phyloP scores from a whole-genome alignment of 2,329 filamentous ascomycete species.

The Talaromyces pinophilus region DNA sequence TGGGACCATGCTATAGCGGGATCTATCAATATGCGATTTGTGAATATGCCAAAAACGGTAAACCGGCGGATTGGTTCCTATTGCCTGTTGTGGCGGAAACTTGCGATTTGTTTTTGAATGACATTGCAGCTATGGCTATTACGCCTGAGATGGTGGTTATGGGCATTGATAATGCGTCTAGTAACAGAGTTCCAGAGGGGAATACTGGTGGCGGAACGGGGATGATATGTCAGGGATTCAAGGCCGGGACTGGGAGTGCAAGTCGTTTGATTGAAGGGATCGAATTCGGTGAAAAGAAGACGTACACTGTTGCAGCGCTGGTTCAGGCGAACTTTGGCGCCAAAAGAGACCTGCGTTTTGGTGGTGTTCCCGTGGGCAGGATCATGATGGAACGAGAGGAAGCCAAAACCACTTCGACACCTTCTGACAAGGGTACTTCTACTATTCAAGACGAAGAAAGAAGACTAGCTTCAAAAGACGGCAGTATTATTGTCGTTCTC shows the following conservation, averaged over 20 bases:
- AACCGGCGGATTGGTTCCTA: conserved; percentile 18
- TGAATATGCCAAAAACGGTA: conserved; percentile 4
- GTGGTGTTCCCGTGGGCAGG: conserved; percentile 18
- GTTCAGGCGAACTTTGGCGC: conserved; percentile 21
- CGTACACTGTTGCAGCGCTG: conserved; percentile 15
- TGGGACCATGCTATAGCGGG: conserved; percentile 15
- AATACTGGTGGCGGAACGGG: conserved; percentile 21
- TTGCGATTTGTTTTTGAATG: conserved; percentile 21
- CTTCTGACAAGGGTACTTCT: too few relatives aligned
- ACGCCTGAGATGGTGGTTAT: conserved; percentile 20
- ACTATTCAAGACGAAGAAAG: conserved; percentile 15
- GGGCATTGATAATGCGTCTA: conserved; percentile 14
- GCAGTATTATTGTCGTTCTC: conserved; percentile 20
- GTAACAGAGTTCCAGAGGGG: background rate
- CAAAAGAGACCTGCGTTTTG: conserved; percentile 18
- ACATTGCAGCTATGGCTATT: conserved; percentile 20
- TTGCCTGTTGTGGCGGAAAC: conserved; percentile 19
- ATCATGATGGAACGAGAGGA: conserved; percentile 18
- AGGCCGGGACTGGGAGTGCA: conserved; percentile 19
- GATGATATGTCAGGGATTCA: conserved; percentile 22
- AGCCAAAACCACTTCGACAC: background rate
- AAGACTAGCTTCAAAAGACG: conserved; percentile 16
- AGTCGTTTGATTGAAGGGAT: conserved; percentile 20
- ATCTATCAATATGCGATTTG: conserved; percentile 22
- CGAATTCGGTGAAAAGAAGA: conserved; percentile 12